Evolutionary conservation across 805 yeast species (phyloP), one percentile per base, ranked within the genome.

Genomic region (Sungouiozyma intestinalis): DNA sequence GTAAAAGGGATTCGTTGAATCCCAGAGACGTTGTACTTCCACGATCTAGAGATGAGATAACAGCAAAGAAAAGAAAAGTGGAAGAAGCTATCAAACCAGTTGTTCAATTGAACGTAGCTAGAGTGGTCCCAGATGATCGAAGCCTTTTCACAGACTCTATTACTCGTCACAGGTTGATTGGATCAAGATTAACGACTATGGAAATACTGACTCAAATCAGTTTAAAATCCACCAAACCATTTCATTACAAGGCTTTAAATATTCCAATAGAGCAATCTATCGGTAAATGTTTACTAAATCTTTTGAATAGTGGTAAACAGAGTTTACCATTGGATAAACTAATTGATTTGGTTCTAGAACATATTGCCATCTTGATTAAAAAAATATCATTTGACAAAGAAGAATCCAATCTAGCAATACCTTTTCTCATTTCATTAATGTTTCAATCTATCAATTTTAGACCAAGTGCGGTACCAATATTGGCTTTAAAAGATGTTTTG

Each of bases 391-490:
- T 52, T 13, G 36, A 53, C 33, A 36, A 45, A 32, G 31, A 41
- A n/a, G 63, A 57, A 35, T 52, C 58, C 17, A 48, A 51, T 16
- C 42, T 57, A 21, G 57, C 62, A 0, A 64, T 79, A 3, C 92
- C 92, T 1, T 81, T 77, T 53, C 48, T 83, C 13, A 53, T 81
- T 2, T 67, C 82, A 1, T 50, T 83, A 33, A 62, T 81, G 33
- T 76, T 76, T 49, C 73, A 74, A 40, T 53, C 76, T 1, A 57
- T 81, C 4, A 67, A 60, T 16, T 84, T 77, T 58, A 66, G 84
- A 52, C 79, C 84, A 1, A 72, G 74, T 43, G 87, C 90, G 1
- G 67, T 79, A 1, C 65, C 63, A 16, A 58, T 52, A 32, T 51
- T 55, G 13, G 63, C 70, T 18, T 62, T 66, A 49, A 66, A 52